These are phyloP conservation scores for Arachis hypogaea DNA, from an alignment of 306 rosid genomes.

Conservation along the genomic window DNA sequence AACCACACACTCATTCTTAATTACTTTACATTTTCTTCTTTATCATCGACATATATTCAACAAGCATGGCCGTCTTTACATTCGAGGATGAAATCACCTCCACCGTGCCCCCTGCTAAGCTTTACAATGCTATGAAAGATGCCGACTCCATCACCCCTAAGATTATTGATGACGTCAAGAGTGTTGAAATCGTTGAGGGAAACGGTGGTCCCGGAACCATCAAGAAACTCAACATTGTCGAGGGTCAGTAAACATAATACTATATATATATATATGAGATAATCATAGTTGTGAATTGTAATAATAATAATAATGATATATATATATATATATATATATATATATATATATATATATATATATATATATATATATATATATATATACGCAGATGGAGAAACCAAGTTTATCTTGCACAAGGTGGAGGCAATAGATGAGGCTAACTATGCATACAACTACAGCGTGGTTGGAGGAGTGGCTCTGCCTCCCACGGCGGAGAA, in stretches of 20 bases:
- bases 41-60: not conserved
- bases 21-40: not conserved
- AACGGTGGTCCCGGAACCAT: conserved; percentile 50
- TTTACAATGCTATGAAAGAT: conserved; percentile 52
- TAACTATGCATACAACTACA: conserved; percentile 41
- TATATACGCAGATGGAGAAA: conserved; percentile 32
- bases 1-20: not conserved
- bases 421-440: conserved; percentile 42
- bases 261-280: too few relatives aligned
- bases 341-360: not conserved
- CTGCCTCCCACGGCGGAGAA: conserved; percentile 41
- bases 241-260: conserved; percentile 16
- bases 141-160: conserved; percentile 43
- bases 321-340: not conserved
- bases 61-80: conserved; percentile 57
- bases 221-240: conserved; percentile 43
- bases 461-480: conserved; percentile 41
- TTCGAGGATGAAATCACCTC: conserved; percentile 47
- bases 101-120: conserved; percentile 39
- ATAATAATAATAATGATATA: too few relatives aligned
- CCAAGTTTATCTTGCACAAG: conserved; percentile 40
- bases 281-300: too few relatives aligned
- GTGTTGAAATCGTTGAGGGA: conserved; percentile 45
- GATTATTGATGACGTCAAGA: conserved; percentile 30
- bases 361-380: too few relatives aligned